Base-by-base conservation (phyloP, 108 stramenopile genomes). In the Cyclotella atomus region DNA sequence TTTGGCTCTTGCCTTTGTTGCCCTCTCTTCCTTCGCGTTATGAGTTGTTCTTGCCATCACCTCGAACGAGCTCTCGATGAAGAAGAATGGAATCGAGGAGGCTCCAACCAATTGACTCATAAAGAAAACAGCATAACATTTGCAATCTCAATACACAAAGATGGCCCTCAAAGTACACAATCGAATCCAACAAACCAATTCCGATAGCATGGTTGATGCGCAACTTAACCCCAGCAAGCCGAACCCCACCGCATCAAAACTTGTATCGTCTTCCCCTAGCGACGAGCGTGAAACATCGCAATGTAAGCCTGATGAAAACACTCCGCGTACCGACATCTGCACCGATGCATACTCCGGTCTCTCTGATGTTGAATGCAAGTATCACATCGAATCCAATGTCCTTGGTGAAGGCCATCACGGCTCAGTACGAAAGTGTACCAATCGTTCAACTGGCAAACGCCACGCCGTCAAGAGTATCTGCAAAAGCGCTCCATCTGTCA, bases 401-500 rank as follows among this genome's bases (percentile, higher is more conserved):
- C 36, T 75, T 30, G 73, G 73, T 20, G 24, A 28, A 52, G 73
- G 73, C 14, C 73, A 59, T n/a, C 65, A 67, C 28, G 73, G 73
- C 24, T 47, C 56, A 1, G 73, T 75, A 34, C 65, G 73, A 2
- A 20, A 49, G 59, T 75, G 73, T 56, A 60, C 66, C 29, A 33
- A 75, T 33, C 64, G 73, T 45, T 27, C 30, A 10, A 75, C 73
- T 24, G 73, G 73, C 64, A 46, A 47, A 56, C 56, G 34, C 16
- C 66, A 30, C 30, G 73, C 73, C 14, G 65, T 75, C 36, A 75
- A 75, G 46, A 49, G 57, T 10, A 67, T 75, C 33, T 53, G 54
- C 33, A 75, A 75, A 25, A 30, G 23, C 15, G 56, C 19, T 21
- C 64, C 73, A 33, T 32, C 45, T 7, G 64, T 75, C 10, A 65